Conservation (phyloP, 805 yeast genomes). For the Ogataea nonfermentans region DNA sequence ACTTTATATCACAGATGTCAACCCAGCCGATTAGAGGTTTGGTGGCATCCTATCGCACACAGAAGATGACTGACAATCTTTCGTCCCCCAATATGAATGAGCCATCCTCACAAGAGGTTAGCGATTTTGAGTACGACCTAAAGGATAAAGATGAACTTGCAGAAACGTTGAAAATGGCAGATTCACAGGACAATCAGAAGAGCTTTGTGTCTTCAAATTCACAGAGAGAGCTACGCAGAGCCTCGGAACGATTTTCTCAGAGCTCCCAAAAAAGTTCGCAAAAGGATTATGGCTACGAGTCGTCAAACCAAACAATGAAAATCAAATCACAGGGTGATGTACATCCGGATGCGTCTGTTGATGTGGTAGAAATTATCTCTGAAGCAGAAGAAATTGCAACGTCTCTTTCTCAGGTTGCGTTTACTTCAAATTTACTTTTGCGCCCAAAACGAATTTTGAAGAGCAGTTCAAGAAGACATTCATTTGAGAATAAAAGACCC, state of each 20-base stretch:
- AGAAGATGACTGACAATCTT: not conserved
- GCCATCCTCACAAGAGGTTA: constrained; percentile 20
- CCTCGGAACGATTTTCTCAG: not conserved
- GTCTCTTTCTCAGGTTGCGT: constrained; percentile 12
- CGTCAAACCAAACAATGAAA: constrained; percentile 3
- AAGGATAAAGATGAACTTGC: constrained; percentile 3
- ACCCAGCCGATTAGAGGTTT: not conserved
- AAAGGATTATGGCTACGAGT: not conserved
- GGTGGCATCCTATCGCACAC: not conserved
- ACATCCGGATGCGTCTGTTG: constrained; percentile 1
- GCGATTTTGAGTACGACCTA: constrained; percentile 19
- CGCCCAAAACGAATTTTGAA: constrained; percentile 1
- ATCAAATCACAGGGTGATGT: not conserved
- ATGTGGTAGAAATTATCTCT: not conserved
- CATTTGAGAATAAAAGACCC: not conserved
- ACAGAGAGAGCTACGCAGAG: constrained; percentile 1
- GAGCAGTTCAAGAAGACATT: not conserved
- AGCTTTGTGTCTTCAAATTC: not conserved
- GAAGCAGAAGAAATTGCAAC: not conserved
- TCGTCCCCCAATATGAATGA: constrained; percentile 22
- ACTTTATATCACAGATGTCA: constrained; percentile 10
- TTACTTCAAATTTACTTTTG: constrained; percentile 6
- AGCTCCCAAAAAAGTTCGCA: constrained; percentile 3
- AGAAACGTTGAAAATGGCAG: constrained; percentile 8
- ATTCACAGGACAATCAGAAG: constrained; percentile 10